Conservation (phyloP, 306 rosid species). For the Carpinus viminea region DNA sequence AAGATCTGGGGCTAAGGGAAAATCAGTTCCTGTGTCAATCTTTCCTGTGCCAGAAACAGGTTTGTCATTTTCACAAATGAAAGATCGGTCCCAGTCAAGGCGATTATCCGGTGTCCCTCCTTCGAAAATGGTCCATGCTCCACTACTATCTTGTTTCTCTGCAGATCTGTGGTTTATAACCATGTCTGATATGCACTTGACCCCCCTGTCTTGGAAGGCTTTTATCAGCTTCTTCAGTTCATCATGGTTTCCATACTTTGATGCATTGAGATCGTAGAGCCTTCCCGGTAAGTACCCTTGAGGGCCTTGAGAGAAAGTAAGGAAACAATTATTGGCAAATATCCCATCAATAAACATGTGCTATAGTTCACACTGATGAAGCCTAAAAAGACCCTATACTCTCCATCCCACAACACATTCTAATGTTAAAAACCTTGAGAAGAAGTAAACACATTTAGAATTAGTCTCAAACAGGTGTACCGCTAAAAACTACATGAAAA, state of each 20-base stretch:
- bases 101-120: slow-evolving; percentile 8
- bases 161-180: slow-evolving; percentile 1
- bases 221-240: background rate
- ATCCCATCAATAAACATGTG: too few species aligned
- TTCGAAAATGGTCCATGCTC: background rate
- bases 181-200: background rate
- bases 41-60: background rate
- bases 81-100: slow-evolving; percentile 1
- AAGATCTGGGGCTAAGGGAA: background rate
- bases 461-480: too few species aligned
- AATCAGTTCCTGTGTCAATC: background rate
- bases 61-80: background rate
- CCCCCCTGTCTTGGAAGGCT: slow-evolving; percentile 1
- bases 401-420: too few species aligned
- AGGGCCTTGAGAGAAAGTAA: background rate
- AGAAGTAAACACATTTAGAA: too few species aligned
- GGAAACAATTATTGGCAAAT: too few species aligned
- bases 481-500: too few species aligned
- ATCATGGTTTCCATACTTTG: slow-evolving; percentile 4
- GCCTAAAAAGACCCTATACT: too few species aligned
- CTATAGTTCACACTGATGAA: too few species aligned
- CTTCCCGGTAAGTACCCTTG: slow-evolving; percentile 8
- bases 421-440: too few species aligned
- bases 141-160: background rate
- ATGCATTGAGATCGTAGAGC: slow-evolving; percentile 1